Percentiles rank a stretch among this genome's conserved stretches.
Conservation (phyloP, 2,329 filamentous ascomycete genomes). For the Cercospora sp. region DNA sequence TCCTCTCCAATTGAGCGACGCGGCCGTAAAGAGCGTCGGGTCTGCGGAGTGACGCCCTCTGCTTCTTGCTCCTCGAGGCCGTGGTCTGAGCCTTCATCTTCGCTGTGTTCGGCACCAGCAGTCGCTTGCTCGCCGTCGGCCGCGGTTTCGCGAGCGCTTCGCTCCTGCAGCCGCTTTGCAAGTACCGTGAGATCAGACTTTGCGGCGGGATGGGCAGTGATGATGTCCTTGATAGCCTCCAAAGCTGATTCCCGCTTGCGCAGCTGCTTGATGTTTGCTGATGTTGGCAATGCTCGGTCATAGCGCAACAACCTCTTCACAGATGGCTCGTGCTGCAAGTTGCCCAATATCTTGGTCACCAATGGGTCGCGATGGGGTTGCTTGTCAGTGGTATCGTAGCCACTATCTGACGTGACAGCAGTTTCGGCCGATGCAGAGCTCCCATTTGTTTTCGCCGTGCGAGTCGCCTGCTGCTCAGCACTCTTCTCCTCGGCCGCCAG, state of each 20-base stretch:
- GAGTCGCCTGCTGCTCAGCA: neutral
- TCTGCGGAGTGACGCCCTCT: neutral
- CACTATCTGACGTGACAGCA: slow-evolving; percentile 3
- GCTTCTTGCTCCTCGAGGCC: neutral
- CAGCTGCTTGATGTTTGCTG: slow-evolving; percentile 13
- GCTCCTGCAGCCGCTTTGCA: slow-evolving; percentile 10
- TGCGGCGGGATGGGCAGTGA: slow-evolving; percentile 15
- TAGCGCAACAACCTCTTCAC: slow-evolving; percentile 16
- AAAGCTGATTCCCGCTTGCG: slow-evolving; percentile 13
- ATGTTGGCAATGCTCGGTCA: slow-evolving; percentile 8
- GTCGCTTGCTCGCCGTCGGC: slow-evolving; percentile 10
- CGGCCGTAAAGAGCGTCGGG: slow-evolving; percentile 5
- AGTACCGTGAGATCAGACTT: slow-evolving; percentile 11
- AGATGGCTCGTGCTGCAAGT: slow-evolving; percentile 18
- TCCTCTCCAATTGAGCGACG: slow-evolving; percentile 12
- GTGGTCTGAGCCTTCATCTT: slow-evolving; percentile 1
- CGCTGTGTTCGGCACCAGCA: neutral
- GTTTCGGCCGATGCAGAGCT: neutral
- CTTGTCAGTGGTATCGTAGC: slow-evolving; percentile 8
- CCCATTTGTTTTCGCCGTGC: neutral
- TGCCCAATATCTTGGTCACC: slow-evolving; percentile 19
- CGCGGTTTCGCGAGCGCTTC: slow-evolving; percentile 4
- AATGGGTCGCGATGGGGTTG: slow-evolving; percentile 15
- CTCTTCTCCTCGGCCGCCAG: neutral
- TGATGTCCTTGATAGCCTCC: slow-evolving; percentile 15